Base-by-base conservation (phyloP, 2,329 filamentous ascomycete species). In the Chaetomiaceae sp. region DNA sequence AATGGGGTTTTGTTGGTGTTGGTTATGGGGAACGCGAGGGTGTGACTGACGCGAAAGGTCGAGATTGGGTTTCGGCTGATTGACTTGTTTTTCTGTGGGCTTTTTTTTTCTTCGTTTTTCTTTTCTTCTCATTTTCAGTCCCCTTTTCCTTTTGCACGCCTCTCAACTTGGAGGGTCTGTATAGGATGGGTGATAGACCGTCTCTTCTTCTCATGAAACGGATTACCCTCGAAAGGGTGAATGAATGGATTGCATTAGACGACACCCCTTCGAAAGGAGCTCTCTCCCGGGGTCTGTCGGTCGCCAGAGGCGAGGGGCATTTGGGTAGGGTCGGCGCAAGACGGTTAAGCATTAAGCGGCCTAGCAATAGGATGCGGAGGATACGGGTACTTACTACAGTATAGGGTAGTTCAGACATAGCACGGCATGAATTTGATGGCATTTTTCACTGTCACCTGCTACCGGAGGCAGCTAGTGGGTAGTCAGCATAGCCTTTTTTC, bases 1-100 rank as follows among this genome's bases (percentile, higher is more conserved):
- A 75, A 77, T 51, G 77, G 75, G 9, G 70, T 75, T 23, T 58
- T 83, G 41, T 65, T 83, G 43, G 74, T 79, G 5, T 63, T 79
- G 51, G 70, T 82, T 9, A 68, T 70, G 45, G 70, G 69, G 27
- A 74, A 69, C 44, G 65, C 63, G 7, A 45, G 55, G 5, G 25
- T 54, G 20, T 54, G 40, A 53, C n/a, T n/a, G n/a, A n/a, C n/a
- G n/a, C n/a, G n/a, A n/a, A 12, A 12, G 30, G 30, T 33, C 4
- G 30, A n/a, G 30, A n/a, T 33, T 2, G 14, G 30, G 10, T 33
- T 12, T 33, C 2, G 25, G 17, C 30, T 37, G n/a, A n/a, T n/a
- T n/a, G n/a, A n/a, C n/a, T n/a, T n/a, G n/a, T n/a, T n/a, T n/a
- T n/a, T n/a, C n/a, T n/a, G n/a, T n/a, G n/a, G n/a, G n/a, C n/a